phyloP scores from a whole-genome alignment of 768 basidiomycete species.

The Collybia mongolica region DNA sequence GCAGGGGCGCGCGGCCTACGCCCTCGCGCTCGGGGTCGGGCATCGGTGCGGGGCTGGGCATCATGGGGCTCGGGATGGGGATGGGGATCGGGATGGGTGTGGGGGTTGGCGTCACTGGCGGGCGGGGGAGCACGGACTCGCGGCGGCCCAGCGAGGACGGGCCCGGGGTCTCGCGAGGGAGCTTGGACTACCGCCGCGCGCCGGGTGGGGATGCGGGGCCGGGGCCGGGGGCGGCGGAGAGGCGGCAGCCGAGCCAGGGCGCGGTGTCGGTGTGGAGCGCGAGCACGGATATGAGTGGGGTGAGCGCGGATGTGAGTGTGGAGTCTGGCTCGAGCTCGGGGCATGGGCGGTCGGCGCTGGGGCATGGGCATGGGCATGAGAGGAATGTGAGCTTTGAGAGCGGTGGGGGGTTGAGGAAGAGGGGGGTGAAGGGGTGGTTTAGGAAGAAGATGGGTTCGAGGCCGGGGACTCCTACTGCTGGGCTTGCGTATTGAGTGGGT shows the following conservation, averaged over 20 bases:
- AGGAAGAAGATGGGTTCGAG: slow-evolving; percentile 10
- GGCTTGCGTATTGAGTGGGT: too few relatives aligned
- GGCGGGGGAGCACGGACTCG: neutral
- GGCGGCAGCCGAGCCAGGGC: neutral
- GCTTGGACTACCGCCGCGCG: neutral
- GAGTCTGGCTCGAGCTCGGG: neutral
- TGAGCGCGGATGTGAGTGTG: neutral
- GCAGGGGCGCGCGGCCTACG: neutral
- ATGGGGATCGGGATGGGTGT: slow-evolving; percentile 21
- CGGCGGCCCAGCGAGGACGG: neutral
- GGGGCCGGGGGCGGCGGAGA: neutral
- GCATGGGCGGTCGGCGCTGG: neutral
- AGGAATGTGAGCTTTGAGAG: slow-evolving; percentile 17
- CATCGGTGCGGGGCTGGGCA: slow-evolving; percentile 18
- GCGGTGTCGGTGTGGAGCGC: neutral
- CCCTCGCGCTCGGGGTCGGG: slow-evolving; percentile 11
- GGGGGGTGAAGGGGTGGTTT: slow-evolving; percentile 19
- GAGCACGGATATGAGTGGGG: neutral
- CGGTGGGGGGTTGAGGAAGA: neutral
- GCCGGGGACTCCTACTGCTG: neutral
- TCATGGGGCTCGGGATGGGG: slow-evolving; percentile 24
- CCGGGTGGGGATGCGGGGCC: neutral
- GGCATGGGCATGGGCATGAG: slow-evolving; percentile 7
- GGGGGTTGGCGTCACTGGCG: slow-evolving; percentile 12
- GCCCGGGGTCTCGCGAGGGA: neutral